These are phyloP conservation scores for Penicillium coprophilum DNA, from an alignment of 495 filamentous ascomycete genomes.

Conservation along the genomic window DNA sequence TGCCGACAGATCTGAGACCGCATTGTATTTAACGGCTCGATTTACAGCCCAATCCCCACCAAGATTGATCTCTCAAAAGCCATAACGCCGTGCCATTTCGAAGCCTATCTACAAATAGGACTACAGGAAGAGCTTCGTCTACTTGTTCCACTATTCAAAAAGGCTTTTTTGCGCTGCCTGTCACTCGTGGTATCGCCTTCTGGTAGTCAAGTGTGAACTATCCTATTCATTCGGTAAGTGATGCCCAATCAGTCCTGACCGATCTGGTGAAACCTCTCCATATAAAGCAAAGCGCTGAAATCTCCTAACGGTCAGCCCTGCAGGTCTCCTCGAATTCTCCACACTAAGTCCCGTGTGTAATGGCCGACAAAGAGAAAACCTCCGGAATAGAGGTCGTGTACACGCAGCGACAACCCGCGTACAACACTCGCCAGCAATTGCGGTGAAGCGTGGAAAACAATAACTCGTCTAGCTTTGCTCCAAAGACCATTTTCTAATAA, in stretches of 20 bases:
- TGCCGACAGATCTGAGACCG: conserved; percentile 26
- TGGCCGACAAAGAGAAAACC: conserved; percentile 18
- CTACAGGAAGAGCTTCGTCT: neutral
- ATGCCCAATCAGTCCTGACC: conserved; percentile 11
- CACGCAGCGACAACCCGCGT: conserved; percentile 33
- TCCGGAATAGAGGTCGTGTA: conserved; percentile 23
- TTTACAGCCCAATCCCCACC: conserved; percentile 1
- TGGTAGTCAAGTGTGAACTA: neutral
- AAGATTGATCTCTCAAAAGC: neutral
- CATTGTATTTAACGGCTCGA: conserved; percentile 26
- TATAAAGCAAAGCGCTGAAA: conserved; percentile 22
- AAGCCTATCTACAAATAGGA: neutral
- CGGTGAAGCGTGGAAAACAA: conserved; percentile 22
- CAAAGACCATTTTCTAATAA: neutral
- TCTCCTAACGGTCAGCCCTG: conserved; percentile 22
- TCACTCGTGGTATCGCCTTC: neutral
- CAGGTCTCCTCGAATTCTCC: conserved; percentile 28
- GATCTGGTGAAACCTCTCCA: conserved; percentile 32
- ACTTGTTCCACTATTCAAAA: neutral
- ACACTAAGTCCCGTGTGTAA: conserved; percentile 20
- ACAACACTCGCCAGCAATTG: conserved; percentile 25
- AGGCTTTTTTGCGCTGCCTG: neutral
- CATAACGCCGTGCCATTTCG: neutral
- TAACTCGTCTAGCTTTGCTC: neutral
- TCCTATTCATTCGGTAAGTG: conserved; percentile 9